Evolutionary conservation across 768 basidiomycete species (phyloP).

Genomic region (Pulveroboletus sp.): DNA sequence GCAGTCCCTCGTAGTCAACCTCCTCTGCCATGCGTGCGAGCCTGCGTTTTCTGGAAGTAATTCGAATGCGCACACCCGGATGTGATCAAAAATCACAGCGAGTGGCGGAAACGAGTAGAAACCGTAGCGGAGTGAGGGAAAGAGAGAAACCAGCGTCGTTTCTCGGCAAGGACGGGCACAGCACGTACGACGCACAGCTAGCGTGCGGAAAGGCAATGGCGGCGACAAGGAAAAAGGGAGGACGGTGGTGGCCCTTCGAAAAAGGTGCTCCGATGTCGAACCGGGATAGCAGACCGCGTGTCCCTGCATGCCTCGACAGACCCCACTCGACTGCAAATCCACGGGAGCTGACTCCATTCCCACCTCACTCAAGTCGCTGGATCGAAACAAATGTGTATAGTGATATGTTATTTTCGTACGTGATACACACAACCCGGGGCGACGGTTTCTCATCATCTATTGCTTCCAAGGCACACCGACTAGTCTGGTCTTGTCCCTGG

Average conservation of each 20-base stretch:
- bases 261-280: neutral
- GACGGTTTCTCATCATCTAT: neutral
- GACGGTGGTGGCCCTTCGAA: neutral
- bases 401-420: neutral
- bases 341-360: too few species aligned
- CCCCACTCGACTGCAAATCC: too few species aligned
- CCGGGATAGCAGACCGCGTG: conserved; percentile 1
- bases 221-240: neutral
- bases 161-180: neutral
- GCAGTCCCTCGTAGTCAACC: conserved; percentile 62
- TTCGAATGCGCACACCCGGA: conserved; percentile 7
- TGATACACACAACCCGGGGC: neutral
- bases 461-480: neutral
- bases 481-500: conserved; percentile 32
- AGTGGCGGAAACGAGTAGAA: neutral
- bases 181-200: conserved; percentile 2
- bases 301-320: neutral
- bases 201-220: neutral
- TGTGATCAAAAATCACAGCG: neutral
- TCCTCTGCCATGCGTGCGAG: conserved; percentile 36
- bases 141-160: neutral
- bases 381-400: neutral
- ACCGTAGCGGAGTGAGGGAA: neutral
- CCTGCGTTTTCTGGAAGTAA: conserved; percentile 2
- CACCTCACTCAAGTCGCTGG: neutral